Conservation (phyloP, 2,329 filamentous ascomycete genomes). For the Aurifilum marmelostoma region DNA sequence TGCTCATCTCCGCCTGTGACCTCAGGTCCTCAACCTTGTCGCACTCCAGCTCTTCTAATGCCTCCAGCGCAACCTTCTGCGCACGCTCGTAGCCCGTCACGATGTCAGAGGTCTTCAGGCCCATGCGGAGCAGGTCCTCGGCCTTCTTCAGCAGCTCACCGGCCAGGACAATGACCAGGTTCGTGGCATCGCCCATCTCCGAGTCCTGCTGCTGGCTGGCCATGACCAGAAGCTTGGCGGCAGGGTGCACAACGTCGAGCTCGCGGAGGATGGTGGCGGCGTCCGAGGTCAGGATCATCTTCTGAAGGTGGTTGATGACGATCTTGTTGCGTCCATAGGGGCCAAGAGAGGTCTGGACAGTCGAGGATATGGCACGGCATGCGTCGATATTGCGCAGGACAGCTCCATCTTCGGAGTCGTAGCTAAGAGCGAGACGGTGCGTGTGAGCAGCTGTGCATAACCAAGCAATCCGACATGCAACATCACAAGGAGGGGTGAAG, state of each 20-base stretch:
- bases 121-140: constrained; percentile 94
- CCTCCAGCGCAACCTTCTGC: constrained; percentile 82
- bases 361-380: constrained; percentile 92
- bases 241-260: constrained; percentile 96
- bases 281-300: constrained; percentile 99
- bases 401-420: constrained; percentile 98
- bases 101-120: constrained; percentile 97
- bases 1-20: constrained; percentile 82
- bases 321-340: constrained; percentile 99
- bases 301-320: constrained; percentile 99
- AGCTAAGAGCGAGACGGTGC: constrained; percentile 60
- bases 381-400: constrained; percentile 98
- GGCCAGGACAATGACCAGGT: constrained; percentile 93
- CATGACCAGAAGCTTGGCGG: constrained; percentile 97
- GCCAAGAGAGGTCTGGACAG: constrained; percentile 94
- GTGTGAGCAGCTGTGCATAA: constrained; percentile 23
- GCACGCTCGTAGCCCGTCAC: constrained; percentile 95
- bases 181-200: constrained; percentile 98
- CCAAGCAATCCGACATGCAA: constrained; percentile 20
- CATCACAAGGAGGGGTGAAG: constrained; percentile 12
- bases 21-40: constrained; percentile 88
- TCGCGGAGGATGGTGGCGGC: constrained; percentile 96
- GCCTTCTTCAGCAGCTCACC: constrained; percentile 97
- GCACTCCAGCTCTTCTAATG: constrained; percentile 84
- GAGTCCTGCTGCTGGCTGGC: constrained; percentile 98